Evolutionary conservation across 2,329 filamentous ascomycete species (phyloP).

Genomic region (Fusarium sp.): DNA sequence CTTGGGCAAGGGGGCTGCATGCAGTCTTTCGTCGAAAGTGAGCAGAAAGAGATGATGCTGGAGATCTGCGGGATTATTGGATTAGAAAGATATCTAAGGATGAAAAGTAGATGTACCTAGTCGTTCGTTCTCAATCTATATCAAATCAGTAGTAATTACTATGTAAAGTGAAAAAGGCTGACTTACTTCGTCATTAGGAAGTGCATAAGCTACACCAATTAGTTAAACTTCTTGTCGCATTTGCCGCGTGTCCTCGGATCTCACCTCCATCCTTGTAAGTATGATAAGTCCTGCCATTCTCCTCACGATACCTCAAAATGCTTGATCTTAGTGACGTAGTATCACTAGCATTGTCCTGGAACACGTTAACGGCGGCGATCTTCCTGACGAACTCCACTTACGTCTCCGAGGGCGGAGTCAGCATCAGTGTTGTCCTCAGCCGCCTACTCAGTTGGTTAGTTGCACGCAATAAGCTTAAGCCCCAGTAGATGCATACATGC

Average conservation of each 20-base stretch:
- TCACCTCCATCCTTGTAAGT: constrained; percentile 8
- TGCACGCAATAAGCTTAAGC: background rate
- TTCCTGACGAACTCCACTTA: background rate
- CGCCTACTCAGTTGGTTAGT: background rate
- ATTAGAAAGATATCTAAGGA: background rate
- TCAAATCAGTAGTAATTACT: background rate
- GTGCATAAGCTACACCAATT: constrained; percentile 3
- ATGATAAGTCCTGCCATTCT: constrained; percentile 6
- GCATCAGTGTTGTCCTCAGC: background rate
- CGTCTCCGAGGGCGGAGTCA: background rate
- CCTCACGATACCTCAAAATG: background rate
- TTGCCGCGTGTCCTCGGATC: accelerated
- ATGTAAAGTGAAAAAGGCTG: accelerated
- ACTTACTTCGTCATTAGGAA: constrained; percentile 25
- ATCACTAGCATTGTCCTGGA: background rate
- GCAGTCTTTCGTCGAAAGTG: constrained; percentile 12
- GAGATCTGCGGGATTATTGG: background rate
- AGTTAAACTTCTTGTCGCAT: background rate
- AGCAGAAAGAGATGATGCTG: constrained; percentile 23
- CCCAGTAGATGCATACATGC: background rate
- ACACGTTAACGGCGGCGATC: accelerated
- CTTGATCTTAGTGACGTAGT: background rate
- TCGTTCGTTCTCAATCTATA: constrained; percentile 17
- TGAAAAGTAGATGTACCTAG: background rate
- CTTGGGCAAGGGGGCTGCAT: background rate